phyloP scores from a whole-genome alignment of 2,329 filamentous ascomycete species.

The Trematosphaeria pertusa region DNA sequence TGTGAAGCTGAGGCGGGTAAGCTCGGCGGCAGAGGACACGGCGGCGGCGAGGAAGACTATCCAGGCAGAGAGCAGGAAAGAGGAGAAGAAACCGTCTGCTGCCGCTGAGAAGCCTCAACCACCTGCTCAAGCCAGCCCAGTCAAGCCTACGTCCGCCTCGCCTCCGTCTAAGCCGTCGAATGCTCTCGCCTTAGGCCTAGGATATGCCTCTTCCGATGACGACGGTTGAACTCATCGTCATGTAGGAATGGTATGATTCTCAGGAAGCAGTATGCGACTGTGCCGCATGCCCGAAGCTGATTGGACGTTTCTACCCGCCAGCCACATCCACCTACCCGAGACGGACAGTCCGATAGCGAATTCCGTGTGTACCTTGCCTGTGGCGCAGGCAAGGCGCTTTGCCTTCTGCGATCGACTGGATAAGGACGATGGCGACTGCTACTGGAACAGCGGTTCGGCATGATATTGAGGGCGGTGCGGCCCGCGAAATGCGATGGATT shows the following conservation, averaged over 20 bases:
- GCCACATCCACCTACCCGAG: no score
- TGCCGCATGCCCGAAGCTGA: no score
- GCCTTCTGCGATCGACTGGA: no score
- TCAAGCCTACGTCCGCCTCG: constrained; percentile 16
- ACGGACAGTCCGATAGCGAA: no score
- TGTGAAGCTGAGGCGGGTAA: constrained; percentile 53
- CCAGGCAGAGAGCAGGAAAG: not conserved
- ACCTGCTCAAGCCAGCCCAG: not conserved
- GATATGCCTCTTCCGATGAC: constrained; percentile 54
- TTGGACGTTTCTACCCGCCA: no score
- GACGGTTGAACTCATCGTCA: constrained; percentile 37
- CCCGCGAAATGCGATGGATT: no score
- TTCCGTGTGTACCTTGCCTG: no score
- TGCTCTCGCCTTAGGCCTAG: constrained; percentile 44
- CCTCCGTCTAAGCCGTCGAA: constrained; percentile 24
- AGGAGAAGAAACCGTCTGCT: constrained; percentile 7
- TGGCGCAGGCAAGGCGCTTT: no score
- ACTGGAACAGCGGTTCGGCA: no score
- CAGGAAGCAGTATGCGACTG: no score
- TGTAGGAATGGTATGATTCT: not conserved
- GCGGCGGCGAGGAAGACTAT: constrained; percentile 1
- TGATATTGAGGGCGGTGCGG: no score
- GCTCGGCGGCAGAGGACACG: constrained; percentile 22
- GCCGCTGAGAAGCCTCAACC: constrained; percentile 4
- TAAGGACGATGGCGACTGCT: no score